A percentile compares a stretch with the other conserved stretches of the same genome.
Evolutionary conservation across 345 rosid genomes (phyloP).

Genomic region (Hevea brasiliensis): DNA sequence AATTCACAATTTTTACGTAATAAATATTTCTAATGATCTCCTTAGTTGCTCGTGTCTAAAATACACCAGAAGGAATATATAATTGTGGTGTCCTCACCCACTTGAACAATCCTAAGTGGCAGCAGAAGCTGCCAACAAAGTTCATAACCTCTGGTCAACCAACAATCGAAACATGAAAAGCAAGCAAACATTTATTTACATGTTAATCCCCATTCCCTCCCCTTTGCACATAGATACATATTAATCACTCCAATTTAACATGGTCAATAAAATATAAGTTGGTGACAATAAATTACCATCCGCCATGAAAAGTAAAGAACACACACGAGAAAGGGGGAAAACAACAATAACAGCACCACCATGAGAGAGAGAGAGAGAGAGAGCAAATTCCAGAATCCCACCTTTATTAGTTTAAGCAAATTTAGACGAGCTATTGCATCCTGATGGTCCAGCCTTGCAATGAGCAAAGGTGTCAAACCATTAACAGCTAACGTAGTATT

Average conservation of each 20-base stretch:
- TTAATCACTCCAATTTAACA: not conserved
- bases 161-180: not conserved
- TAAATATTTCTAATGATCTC: too few relatives aligned
- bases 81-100: not conserved
- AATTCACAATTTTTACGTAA: too few relatives aligned
- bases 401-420: conserved; percentile 93
- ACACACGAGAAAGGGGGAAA: not conserved
- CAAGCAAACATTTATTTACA: not conserved
- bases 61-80: too few relatives aligned
- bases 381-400: conserved; percentile 7
- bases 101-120: not conserved
- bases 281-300: not conserved
- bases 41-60: too few relatives aligned
- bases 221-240: not conserved
- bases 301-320: not conserved
- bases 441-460: conserved; percentile 86
- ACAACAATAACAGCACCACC: too few relatives aligned
- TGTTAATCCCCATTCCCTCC: not conserved
- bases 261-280: not conserved
- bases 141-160: not conserved
- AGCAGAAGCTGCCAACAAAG: not conserved
- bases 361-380: not conserved
- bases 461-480: conserved; percentile 89
- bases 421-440: conserved; percentile 98
- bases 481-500: conserved; percentile 93